Percentiles rank a stretch among this genome's conserved stretches.
These are phyloP conservation scores for Solanum hybrid DNA, from an alignment of 305 asterid genomes.

Conservation along the genomic window DNA sequence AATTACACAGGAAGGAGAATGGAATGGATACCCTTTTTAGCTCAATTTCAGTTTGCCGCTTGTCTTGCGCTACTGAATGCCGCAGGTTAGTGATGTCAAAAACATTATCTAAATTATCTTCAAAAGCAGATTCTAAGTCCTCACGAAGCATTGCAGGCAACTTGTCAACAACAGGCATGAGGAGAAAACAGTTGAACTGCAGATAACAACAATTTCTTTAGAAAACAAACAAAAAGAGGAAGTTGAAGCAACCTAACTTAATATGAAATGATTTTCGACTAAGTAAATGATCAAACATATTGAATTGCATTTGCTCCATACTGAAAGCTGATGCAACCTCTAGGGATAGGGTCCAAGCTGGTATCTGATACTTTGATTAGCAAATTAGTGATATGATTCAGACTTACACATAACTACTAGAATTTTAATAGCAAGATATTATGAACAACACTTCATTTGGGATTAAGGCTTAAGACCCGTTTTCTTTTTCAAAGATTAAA, in stretches of 20 bases:
- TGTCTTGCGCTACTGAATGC: conserved; percentile 72
- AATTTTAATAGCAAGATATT: neutral
- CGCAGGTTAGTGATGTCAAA: conserved; percentile 69
- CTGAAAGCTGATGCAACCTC: neutral
- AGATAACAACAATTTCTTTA: conserved; percentile 14
- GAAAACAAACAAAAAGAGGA: neutral
- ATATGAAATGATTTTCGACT: neutral
- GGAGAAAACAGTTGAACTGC: conserved; percentile 95
- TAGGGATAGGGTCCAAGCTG: neutral
- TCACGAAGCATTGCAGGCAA: conserved; percentile 88
- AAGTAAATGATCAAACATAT: neutral
- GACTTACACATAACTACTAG: neutral
- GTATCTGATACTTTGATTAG: neutral
- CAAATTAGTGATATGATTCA: neutral
- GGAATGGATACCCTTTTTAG: conserved; percentile 62
- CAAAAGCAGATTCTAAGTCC: conserved; percentile 84
- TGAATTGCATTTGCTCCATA: neutral
- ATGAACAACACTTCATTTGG: neutral
- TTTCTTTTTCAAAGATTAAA: neutral
- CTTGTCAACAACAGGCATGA: conserved; percentile 97
- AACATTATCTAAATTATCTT: conserved; percentile 65
- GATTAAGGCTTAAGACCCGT: neutral
- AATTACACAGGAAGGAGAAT: neutral
- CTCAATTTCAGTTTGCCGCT: conserved; percentile 78
- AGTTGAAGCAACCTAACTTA: neutral